Conservation (phyloP, 2,329 filamentous ascomycete genomes). For the Pseudohalonectria lignicola region DNA sequence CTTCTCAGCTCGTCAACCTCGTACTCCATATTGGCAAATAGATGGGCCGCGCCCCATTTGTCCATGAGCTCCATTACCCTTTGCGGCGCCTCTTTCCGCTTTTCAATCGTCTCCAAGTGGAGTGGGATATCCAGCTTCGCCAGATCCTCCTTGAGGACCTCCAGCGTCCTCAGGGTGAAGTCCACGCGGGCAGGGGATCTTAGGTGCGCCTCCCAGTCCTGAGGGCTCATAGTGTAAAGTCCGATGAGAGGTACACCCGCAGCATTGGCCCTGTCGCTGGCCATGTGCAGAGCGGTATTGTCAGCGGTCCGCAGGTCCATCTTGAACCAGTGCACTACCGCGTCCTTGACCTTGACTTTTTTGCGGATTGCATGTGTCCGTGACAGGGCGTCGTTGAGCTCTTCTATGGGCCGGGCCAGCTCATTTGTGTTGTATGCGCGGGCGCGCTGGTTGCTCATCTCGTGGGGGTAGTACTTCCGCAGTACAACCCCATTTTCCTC, state of each 20-base stretch:
- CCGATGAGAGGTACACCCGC: slow-evolving; percentile 53
- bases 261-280: slow-evolving; percentile 38
- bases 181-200: slow-evolving; percentile 65
- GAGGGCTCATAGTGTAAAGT: slow-evolving; percentile 69
- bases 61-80: slow-evolving; percentile 55
- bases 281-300: slow-evolving; percentile 60
- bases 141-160: slow-evolving; percentile 54
- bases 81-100: slow-evolving; percentile 48
- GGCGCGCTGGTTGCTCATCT: slow-evolving; percentile 76
- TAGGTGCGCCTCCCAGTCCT: slow-evolving; percentile 76
- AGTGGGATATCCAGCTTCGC: slow-evolving; percentile 65
- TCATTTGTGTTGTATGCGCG: slow-evolving; percentile 60
- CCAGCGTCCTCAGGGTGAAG: slow-evolving; percentile 65
- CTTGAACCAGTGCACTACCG: slow-evolving; percentile 87
- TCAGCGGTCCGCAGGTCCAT: slow-evolving; percentile 64
- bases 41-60: slow-evolving; percentile 61
- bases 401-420: slow-evolving; percentile 62
- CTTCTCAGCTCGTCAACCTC: slow-evolving; percentile 82
- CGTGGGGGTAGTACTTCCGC: slow-evolving; percentile 69
- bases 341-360: slow-evolving; percentile 39
- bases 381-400: slow-evolving; percentile 47
- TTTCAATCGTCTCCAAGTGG: slow-evolving; percentile 59
- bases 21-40: slow-evolving; percentile 82
- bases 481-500: slow-evolving; percentile 52
- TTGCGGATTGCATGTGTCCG: slow-evolving; percentile 46